Evolutionary conservation across 2,329 filamentous ascomycete species (phyloP).

Genomic region (Hypoxylon sp.): DNA sequence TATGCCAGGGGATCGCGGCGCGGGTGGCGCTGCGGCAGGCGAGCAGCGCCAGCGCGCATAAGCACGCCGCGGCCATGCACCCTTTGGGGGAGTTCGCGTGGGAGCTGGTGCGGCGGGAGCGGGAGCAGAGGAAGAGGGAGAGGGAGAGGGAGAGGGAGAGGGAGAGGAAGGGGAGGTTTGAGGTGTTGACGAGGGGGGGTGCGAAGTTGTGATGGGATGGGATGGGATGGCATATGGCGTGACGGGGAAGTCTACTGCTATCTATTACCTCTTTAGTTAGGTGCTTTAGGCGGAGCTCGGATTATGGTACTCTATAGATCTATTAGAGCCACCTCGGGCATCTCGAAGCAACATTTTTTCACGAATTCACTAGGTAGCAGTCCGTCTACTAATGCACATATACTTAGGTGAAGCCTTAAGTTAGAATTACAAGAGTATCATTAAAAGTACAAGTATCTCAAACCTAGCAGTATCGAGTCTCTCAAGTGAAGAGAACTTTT

Average conservation of each 20-base stretch:
- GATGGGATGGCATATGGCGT: background rate
- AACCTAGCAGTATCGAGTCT: background rate
- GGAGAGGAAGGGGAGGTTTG: constrained; percentile 11
- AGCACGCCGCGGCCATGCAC: constrained; percentile 77
- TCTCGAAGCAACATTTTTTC: background rate
- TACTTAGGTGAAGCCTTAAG: background rate
- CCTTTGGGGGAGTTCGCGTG: constrained; percentile 86
- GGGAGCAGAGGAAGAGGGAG: too few relatives aligned
- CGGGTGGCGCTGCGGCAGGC: constrained; percentile 88
- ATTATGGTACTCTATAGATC: too few relatives aligned
- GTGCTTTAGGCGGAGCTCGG: background rate
- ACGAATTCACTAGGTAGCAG: background rate
- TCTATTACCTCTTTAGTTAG: background rate
- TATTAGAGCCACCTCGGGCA: too few relatives aligned
- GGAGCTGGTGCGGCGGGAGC: constrained; percentile 68
- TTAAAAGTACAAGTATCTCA: background rate
- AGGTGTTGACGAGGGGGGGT: background rate
- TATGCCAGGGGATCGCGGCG: constrained; percentile 91
- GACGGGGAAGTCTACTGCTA: background rate
- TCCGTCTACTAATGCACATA: background rate
- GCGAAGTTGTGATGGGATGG: constrained; percentile 31
- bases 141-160: too few relatives aligned
- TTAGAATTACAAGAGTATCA: background rate
- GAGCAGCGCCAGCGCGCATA: constrained; percentile 84
- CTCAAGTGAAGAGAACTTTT: background rate